Base-by-base conservation (phyloP, 306 rosid species). In the Begonia masoniana region DNA sequence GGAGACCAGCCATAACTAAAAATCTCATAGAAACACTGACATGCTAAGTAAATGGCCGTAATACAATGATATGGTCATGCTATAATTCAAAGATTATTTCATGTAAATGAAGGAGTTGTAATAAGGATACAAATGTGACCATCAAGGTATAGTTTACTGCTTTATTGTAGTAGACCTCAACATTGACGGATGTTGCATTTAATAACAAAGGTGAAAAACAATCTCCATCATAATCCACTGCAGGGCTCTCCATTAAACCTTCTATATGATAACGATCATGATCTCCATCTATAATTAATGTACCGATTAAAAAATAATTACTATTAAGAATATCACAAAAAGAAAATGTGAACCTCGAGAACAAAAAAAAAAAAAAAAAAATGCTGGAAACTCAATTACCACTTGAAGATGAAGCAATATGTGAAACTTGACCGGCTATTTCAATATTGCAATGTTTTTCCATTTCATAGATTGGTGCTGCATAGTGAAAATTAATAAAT, bases 91-190 rank as follows among this genome's bases (percentile, higher is more conserved):
- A 31, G 9, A 31, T 3, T 31, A 31, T 31, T 31, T 31, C 2
- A 1, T 6, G 49, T 46, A 47, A 17, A 43, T n/a, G 26, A 52
- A 47, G 39, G 10, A 15, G 10, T 48, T 46, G 39, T 11, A 11
- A 59, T 26, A 59, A 86, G 96, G 99, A 91, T 91, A 91, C 99
- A 83, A 91, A 91, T 52, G 96, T 86, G 71, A 91, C 99, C 99
- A 91, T 83, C 84, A 91, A 76, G 49, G 99, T 91, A 72, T 86
- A 86, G 81, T 91, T 91, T 74, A 91, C 96, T 57, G 99, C 99
- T 63, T 91, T 91, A 74, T 79, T 91, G 55, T 91, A 91, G 76
- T 91, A 91, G 62, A 77, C 87, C 78, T 84, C 99, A 55, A 91
- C 74, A 55, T 91, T 86, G 65, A 91, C 79, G 49, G 96, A 86